Evolutionary conservation across 768 basidiomycete genomes (phyloP).

Genomic region (Russula compacta): DNA sequence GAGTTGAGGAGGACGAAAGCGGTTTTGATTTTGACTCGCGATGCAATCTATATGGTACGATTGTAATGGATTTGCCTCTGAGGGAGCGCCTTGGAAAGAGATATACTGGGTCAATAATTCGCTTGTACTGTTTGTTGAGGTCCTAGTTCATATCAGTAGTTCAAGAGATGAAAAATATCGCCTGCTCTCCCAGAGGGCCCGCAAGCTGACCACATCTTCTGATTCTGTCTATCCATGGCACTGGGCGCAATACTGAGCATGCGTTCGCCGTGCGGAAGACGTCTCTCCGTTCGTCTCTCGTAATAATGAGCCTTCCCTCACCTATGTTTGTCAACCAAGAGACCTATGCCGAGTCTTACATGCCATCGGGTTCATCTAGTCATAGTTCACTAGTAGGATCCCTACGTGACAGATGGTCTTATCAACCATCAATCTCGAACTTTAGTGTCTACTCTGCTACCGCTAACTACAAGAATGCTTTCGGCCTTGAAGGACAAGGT

Average conservation of each 20-base stretch:
- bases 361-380: not conserved
- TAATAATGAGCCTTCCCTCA: not conserved
- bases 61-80: slow-evolving; percentile 12
- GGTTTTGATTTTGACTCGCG: not conserved
- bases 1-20: not conserved
- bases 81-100: not conserved
- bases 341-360: not conserved
- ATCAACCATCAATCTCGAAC: not conserved
- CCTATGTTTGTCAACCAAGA: no score
- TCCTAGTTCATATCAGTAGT: no score
- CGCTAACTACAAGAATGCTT: not conserved
- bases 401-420: not conserved
- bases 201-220: no score
- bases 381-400: not conserved
- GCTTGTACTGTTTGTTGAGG: no score
- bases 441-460: not conserved
- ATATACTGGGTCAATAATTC: no score
- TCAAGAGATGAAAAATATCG: no score
- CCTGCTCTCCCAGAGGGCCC: no score
- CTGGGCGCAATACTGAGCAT: no score
- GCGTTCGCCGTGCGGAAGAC: no score
- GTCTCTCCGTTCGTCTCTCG: not conserved
- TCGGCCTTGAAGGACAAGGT: not conserved
- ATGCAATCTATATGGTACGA: slow-evolving; percentile 17
- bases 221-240: no score